Evolutionary conservation across 1,284 basidiomycete genomes (phyloP).

Genomic region (Trichosporon sp.): DNA sequence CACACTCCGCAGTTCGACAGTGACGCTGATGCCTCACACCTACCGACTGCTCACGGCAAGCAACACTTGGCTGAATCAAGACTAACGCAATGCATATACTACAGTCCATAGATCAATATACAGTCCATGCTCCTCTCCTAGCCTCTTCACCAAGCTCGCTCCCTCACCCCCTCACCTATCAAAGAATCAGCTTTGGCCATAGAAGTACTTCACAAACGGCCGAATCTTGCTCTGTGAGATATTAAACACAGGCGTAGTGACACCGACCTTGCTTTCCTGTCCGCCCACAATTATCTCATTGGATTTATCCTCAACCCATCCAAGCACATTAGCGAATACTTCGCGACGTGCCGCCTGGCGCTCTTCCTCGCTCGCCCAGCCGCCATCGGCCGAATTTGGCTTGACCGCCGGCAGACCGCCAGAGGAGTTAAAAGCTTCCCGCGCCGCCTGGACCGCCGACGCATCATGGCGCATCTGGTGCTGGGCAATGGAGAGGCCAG

Average conservation of each 20-base stretch:
- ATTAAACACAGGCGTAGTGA: slow-evolving; percentile 82
- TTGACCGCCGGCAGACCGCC: slow-evolving; percentile 34
- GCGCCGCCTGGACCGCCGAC: slow-evolving; percentile 48
- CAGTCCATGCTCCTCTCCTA: not conserved
- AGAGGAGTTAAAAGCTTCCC: slow-evolving; percentile 31
- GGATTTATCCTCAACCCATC: slow-evolving; percentile 68
- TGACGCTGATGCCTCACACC: not conserved
- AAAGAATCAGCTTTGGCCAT: slow-evolving; percentile 57
- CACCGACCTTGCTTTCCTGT: slow-evolving; percentile 64
- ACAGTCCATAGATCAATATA: not conserved
- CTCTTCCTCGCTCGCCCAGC: slow-evolving; percentile 35
- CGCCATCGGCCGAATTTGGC: slow-evolving; percentile 20
- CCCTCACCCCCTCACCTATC: too few species aligned
- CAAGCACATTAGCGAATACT: slow-evolving; percentile 59
- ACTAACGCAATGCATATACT: not conserved
- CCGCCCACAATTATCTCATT: slow-evolving; percentile 61
- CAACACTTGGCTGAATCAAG: not conserved
- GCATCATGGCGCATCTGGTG: slow-evolving; percentile 61
- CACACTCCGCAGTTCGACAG: not conserved
- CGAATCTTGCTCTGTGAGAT: slow-evolving; percentile 68
- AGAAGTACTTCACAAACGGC: slow-evolving; percentile 69
- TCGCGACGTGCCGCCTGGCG: slow-evolving; percentile 52
- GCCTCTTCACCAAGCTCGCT: not conserved
- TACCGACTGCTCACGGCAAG: too few species aligned
- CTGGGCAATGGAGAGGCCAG: slow-evolving; percentile 81